A percentile compares a stretch with the other conserved stretches of the same genome.
Conservation (phyloP, 2,329 filamentous ascomycete genomes). For the Zelopaecilomyces penicillatus region DNA sequence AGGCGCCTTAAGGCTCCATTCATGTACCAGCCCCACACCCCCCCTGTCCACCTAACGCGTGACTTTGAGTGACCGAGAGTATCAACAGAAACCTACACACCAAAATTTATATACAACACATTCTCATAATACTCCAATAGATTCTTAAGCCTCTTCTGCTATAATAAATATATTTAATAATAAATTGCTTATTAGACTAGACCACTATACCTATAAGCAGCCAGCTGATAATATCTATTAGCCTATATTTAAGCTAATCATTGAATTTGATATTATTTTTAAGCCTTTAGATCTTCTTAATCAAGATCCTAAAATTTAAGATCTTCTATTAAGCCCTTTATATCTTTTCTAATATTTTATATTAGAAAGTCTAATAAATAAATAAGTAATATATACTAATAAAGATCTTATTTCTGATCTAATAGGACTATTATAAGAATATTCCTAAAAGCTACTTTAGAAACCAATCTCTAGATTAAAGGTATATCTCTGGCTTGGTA, state of each 20-base stretch:
- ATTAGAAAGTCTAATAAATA: too few species aligned
- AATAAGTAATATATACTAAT: not conserved
- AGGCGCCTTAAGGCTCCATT: too few species aligned
- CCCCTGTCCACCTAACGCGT: too few species aligned
- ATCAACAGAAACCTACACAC: too few species aligned
- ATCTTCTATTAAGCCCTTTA: not conserved
- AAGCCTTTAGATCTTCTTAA: not conserved
- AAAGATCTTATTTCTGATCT: not conserved
- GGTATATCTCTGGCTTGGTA: too few species aligned
- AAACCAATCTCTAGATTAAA: not conserved
- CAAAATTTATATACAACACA: too few species aligned
- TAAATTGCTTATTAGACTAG: too few species aligned
- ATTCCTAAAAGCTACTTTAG: not conserved
- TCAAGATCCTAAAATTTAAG: not conserved
- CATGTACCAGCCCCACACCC: too few species aligned
- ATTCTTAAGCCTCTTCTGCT: too few species aligned
- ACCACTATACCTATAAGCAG: not conserved
- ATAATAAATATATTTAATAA: not conserved
- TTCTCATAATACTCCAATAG: not conserved
- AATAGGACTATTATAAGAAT: too few species aligned
- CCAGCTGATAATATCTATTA: not conserved
- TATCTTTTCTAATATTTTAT: too few species aligned
- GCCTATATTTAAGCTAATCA: not conserved
- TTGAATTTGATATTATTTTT: not conserved
- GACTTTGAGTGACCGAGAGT: too few species aligned